Evolutionary conservation across 2,329 filamentous ascomycete species (phyloP).

Genomic region (Hysterium pulicare): DNA sequence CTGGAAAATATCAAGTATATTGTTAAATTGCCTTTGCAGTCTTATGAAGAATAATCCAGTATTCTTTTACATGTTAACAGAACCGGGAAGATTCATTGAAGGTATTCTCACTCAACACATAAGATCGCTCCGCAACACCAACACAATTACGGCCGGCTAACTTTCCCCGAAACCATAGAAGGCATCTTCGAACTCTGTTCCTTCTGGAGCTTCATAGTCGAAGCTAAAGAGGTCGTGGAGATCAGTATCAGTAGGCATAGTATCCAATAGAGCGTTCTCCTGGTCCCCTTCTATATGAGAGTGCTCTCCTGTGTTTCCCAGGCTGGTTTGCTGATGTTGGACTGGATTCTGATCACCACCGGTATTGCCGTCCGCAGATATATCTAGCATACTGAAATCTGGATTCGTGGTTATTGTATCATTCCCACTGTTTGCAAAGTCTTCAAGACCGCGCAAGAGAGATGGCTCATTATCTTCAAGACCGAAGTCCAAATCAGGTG

Average conservation of each 20-base stretch:
- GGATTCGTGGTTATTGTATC: slow-evolving; percentile 10
- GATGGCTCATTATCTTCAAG: slow-evolving; percentile 25
- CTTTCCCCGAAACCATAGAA: slow-evolving; percentile 32
- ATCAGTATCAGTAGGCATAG: slow-evolving; percentile 25
- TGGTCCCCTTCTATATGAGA: not conserved
- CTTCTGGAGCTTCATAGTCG: slow-evolving; percentile 32
- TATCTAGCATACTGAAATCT: slow-evolving; percentile 15
- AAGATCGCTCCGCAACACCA: no score
- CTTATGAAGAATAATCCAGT: no score
- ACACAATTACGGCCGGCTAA: no score
- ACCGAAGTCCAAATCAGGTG: slow-evolving; percentile 27
- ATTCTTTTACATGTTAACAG: no score
- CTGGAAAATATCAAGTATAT: no score
- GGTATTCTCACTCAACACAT: no score
- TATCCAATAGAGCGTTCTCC: slow-evolving; percentile 16
- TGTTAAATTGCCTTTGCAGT: no score
- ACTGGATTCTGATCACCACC: slow-evolving; percentile 7
- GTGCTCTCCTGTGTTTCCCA: slow-evolving; percentile 2
- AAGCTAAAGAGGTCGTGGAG: slow-evolving; percentile 35
- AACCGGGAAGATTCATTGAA: no score
- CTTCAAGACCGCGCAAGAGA: slow-evolving; percentile 34
- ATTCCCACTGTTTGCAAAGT: slow-evolving; percentile 29
- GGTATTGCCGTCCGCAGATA: not conserved
- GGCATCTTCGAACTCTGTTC: slow-evolving; percentile 37
- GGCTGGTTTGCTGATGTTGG: slow-evolving; percentile 6